Evolutionary conservation across 2,329 filamentous ascomycete species (phyloP), one percentile per base, ranked within the genome.

Genomic region (Biscogniauxia sp.): DNA sequence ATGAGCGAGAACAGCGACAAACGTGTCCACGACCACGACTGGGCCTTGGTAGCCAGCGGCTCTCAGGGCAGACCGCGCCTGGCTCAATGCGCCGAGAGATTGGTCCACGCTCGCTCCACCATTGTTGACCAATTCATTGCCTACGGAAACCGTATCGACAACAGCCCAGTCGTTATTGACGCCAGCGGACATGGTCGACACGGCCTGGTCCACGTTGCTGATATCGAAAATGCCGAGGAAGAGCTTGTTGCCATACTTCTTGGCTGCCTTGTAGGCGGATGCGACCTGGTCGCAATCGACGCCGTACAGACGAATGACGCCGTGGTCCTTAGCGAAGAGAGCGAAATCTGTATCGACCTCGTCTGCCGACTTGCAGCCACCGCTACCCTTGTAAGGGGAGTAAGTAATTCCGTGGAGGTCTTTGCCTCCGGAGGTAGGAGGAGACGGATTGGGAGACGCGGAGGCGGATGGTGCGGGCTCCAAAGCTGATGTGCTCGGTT

Each of bases 1-100:
- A 68, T 94, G 83, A 55, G 79, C 76, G 54, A 88, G 78, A n/a
- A 87, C 82, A 5, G 88, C 87, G 20, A 84, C 82, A 69, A 91
- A 90, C 0, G 91, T 94, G 72, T 97, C 93, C 53, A 94, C 90
- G 0, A 89, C 88, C 45, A 93, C 90, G 28, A 96, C 86, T 1
- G 86, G 85, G 2, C 92, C 92, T 1, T 76, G 74, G 76, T 89
- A 96, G 0, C 90, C 91, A 23, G 83, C 82, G 0, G 70, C 72
- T 26, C 83, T 81, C 45, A 96, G 83, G 1, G 80, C 78, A 15
- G 68, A 66, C 20, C 89, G 85, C 17, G 87, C 88, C 51, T 78
- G 74, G 1, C 76, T 75, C 49, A 95, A 78, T 3, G 86, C 87
- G 15, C 73, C 74, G 13, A 88, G 77, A 8, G 94, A 84, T 55